A percentile compares a stretch with the other conserved stretches of the same genome.
Conservation (phyloP, 495 filamentous ascomycete genomes). For the Podospora conica region DNA sequence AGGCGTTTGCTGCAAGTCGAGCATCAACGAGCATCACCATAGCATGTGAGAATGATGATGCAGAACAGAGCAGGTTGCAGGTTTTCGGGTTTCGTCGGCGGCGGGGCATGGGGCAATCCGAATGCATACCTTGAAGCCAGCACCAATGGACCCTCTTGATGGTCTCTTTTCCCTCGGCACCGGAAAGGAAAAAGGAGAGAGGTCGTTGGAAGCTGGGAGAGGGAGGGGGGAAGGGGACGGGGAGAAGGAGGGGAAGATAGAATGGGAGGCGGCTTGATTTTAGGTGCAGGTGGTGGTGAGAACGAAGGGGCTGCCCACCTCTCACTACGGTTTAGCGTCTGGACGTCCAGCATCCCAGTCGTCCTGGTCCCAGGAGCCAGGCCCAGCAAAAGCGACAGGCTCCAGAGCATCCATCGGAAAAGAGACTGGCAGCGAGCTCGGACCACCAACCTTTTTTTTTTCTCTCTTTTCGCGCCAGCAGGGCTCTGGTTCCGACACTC, state of each 20-base stretch:
- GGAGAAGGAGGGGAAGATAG: constrained; percentile 28
- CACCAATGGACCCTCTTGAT: constrained; percentile 21
- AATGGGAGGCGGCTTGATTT: constrained; percentile 35
- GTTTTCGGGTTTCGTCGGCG: too few relatives aligned
- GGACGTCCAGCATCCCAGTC: neutral
- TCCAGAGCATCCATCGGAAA: neutral
- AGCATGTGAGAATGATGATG: neutral
- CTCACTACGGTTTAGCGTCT: neutral
- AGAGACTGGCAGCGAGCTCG: neutral
- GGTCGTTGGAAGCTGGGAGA: constrained; percentile 33
- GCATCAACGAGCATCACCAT: neutral
- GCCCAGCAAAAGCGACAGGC: too few relatives aligned
- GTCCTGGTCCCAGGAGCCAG: neutral
- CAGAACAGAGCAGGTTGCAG: constrained; percentile 7
- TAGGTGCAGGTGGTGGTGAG: constrained; percentile 38
- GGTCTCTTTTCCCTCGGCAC: constrained; percentile 27
- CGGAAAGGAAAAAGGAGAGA: constrained; percentile 34
- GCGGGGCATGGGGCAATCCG: constrained; percentile 4
- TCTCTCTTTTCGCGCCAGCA: neutral
- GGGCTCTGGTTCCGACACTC: neutral
- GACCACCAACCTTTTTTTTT: neutral
- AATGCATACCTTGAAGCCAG: constrained; percentile 28
- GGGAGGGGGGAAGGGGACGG: constrained; percentile 31
- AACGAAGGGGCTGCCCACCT: constrained; percentile 23
- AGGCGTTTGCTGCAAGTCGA: too few relatives aligned